These are phyloP conservation scores for Penicillium chermesinum DNA, from an alignment of 495 filamentous ascomycete genomes.

Conservation along the genomic window DNA sequence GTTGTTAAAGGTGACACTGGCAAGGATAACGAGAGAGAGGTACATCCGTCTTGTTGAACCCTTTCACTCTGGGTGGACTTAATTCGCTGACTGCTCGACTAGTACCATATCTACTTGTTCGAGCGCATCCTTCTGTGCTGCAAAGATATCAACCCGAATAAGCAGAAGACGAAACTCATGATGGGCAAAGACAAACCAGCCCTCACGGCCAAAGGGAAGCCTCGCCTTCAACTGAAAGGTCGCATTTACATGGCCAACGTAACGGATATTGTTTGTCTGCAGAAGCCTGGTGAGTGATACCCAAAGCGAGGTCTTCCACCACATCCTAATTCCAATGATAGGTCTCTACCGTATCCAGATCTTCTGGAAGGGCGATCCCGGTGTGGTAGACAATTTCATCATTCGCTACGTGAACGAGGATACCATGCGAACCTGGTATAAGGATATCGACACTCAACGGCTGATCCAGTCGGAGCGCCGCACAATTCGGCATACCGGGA, in stretches of 20 bases:
- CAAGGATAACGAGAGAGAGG: conserved; percentile 80
- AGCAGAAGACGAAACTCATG: conserved; percentile 69
- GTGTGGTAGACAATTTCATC: conserved; percentile 93
- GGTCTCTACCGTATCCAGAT: conserved; percentile 93
- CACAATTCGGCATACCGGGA: conserved; percentile 47
- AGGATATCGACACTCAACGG: conserved; percentile 48
- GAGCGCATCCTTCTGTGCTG: conserved; percentile 93
- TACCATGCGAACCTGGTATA: conserved; percentile 84
- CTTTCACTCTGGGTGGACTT: not conserved
- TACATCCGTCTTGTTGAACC: conserved; percentile 32
- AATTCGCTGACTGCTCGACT: conserved; percentile 6
- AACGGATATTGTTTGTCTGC: conserved; percentile 79
- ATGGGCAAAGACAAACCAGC: conserved; percentile 61
- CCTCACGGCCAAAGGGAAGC: conserved; percentile 66
- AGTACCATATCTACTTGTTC: conserved; percentile 98
- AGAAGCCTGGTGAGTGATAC: conserved; percentile 73
- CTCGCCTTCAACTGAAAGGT: conserved; percentile 88
- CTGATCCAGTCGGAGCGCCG: conserved; percentile 41
- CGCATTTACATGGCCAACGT: conserved; percentile 99
- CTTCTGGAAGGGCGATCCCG: conserved; percentile 96
- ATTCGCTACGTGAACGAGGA: conserved; percentile 90
- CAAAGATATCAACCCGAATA: conserved; percentile 87
- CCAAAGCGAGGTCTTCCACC: no score
- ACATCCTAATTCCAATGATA: conserved; percentile 24
- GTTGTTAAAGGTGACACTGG: conserved; percentile 79